Evolutionary conservation across 805 yeast species (phyloP), one percentile per base, ranked within the genome.

Genomic region (Candida ortonii): DNA sequence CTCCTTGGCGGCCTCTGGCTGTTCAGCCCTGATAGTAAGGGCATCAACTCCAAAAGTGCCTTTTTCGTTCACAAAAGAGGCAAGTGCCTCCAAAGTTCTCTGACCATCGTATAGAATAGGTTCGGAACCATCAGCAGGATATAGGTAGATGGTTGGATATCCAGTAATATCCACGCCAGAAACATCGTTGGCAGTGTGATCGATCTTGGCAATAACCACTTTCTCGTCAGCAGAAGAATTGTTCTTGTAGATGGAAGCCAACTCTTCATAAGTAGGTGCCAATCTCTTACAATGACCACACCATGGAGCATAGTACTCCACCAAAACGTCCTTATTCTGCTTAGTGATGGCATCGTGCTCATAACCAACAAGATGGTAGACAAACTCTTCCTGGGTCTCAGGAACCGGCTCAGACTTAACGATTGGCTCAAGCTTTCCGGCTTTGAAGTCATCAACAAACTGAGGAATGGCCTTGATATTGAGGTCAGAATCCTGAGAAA

Each of bases 281-380:
- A 88, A 72, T 64, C 76, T 84, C 72, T 86, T 87, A 71, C 96
- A 87, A 71, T 88, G 96, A 29, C 96, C 94, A 70, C 96, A 88
- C 96, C 96, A 89, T 66, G 95, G 94, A 30, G 97, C 97, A 57
- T 85, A 89, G 67, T 89, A 90, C 68, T 86, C 84, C 37, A 90
- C 95, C 38, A 89, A 64, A 22, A 84, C 80, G 57, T 84, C 90
- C 66, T 78, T 82, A 33, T 57, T 54, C 51, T 80, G 79, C 19
- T 62, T 62, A 34, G 86, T 73, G 40, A 86, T 65, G 21, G 71
- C 76, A 32, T 84, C 82, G 64, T 86, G 93, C 55, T 79, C 86
- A 65, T 78, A 74, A 49, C 87, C 95, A 42, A 90, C 97, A 49
- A 90, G 71, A 55, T 76, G 81, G 59, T 70, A 68, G 34, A 82